phyloP scores from a whole-genome alignment of 129 eudicot genomes.

The Chrysanthemum makinoi region DNA sequence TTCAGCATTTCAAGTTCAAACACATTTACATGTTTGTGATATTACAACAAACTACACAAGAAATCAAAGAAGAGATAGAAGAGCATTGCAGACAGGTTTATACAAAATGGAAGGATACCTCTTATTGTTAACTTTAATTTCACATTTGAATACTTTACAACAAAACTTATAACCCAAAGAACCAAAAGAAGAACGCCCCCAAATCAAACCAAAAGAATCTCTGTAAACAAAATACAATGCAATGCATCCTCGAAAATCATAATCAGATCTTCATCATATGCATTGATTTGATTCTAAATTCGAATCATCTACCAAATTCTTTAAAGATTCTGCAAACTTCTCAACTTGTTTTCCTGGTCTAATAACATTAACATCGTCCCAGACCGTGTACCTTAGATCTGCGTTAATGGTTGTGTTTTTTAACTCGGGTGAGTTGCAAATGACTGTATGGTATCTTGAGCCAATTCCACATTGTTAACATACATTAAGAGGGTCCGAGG shows the following conservation, averaged over 20 bases:
- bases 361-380: conserved; percentile 89
- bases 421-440: conserved; percentile 85
- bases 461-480: conserved; percentile 55
- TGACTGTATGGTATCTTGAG: conserved; percentile 94
- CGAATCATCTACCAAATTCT: conserved; percentile 44
- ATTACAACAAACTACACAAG: conserved; percentile 18
- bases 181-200: conserved; percentile 23
- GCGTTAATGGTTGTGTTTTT: conserved; percentile 75
- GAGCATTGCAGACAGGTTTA: conserved; percentile 26
- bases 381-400: conserved; percentile 82
- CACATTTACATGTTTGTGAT: background rate
- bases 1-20: too few relatives aligned
- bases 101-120: conserved; percentile 34
- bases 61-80: conserved; percentile 20
- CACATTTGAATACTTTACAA: conserved; percentile 31
- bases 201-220: conserved; percentile 26
- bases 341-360: conserved; percentile 68
- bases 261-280: conserved; percentile 29
- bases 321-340: conserved; percentile 46
- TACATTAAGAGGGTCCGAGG: conserved; percentile 93
- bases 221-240: conserved; percentile 30
- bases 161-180: conserved; percentile 24
- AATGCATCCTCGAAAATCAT: conserved; percentile 26
- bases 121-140: conserved; percentile 13
- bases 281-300: conserved; percentile 57